A percentile compares a stretch with the other conserved stretches of the same genome.
Conservation (phyloP, 2,329 filamentous ascomycete species). For the Colletotrichum truncatum region DNA sequence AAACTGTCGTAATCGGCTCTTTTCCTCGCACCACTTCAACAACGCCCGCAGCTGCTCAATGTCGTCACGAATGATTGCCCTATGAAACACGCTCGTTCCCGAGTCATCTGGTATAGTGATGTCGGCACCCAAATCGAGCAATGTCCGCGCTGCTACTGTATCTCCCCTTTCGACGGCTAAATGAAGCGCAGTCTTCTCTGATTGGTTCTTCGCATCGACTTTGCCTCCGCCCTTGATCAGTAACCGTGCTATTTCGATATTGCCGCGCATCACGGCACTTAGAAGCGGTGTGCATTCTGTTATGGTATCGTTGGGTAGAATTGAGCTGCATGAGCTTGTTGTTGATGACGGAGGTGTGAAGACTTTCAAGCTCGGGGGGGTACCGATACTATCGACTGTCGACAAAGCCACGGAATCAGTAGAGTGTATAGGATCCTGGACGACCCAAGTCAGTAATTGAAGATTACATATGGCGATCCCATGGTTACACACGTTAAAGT, state of each 20-base stretch:
- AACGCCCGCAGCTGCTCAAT: slow-evolving; percentile 3
- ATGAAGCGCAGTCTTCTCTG: slow-evolving; percentile 9
- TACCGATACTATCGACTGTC: background rate
- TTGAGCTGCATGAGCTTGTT: background rate
- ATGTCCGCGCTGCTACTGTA: background rate
- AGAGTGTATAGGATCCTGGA: background rate
- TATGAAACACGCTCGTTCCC: background rate
- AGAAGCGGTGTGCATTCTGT: slow-evolving; percentile 3
- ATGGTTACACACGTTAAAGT: background rate
- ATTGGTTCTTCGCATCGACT: background rate
- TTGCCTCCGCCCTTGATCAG: slow-evolving; percentile 6
- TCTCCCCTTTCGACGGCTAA: slow-evolving; percentile 5
- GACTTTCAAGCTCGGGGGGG: background rate
- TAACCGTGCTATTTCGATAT: background rate
- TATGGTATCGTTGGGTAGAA: background rate
- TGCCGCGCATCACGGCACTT: slow-evolving; percentile 2
- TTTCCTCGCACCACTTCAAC: slow-evolving; percentile 10
- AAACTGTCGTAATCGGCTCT: background rate
- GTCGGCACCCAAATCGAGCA: slow-evolving; percentile 7
- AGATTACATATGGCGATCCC: background rate
- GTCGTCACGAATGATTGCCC: background rate
- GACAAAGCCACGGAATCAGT: background rate
- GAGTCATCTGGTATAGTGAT: background rate
- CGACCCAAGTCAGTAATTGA: background rate
- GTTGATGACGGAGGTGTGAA: background rate